A percentile compares a stretch with the other conserved stretches of the same genome.
phyloP scores from a whole-genome alignment of 495 filamentous ascomycete genomes.

The Eremomyces bilateralis region DNA sequence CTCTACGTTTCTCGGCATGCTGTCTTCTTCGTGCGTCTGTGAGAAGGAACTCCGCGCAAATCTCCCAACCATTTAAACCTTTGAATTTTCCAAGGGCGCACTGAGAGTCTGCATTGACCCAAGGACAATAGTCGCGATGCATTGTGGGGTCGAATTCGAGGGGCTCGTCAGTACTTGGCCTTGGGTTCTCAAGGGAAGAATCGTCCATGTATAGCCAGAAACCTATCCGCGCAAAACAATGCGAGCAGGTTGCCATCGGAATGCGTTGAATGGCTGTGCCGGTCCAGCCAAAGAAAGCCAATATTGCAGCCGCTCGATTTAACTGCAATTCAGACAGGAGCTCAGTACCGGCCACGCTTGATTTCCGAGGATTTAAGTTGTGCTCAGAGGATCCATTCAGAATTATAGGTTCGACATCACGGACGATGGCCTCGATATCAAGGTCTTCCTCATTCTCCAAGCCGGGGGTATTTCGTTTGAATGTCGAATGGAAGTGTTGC shows the following conservation, averaged over 20 bases:
- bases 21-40: not conserved
- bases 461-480: not conserved
- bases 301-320: conserved; percentile 36
- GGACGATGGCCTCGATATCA: not conserved
- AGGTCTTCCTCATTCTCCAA: not conserved
- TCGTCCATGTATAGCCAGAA: conserved; percentile 60
- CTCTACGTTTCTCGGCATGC: not conserved
- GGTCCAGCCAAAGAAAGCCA: conserved; percentile 79
- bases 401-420: not conserved
- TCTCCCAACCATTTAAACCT: conserved; percentile 15
- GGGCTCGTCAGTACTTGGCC: conserved; percentile 15
- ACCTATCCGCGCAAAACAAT: conserved; percentile 73
- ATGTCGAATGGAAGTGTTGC: not conserved
- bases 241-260: conserved; percentile 50
- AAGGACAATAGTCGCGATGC: conserved; percentile 23
- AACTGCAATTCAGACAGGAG: conserved; percentile 11
- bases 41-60: conserved; percentile 10
- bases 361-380: conserved; percentile 7
- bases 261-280: conserved; percentile 39
- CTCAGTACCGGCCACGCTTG: no score
- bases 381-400: not conserved
- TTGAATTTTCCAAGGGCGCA: conserved; percentile 9
- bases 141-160: conserved; percentile 14
- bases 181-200: conserved; percentile 11
- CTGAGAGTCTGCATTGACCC: conserved; percentile 18